A percentile compares a stretch with the other conserved stretches of the same genome.
These are phyloP conservation scores for Diaporthe humulicola DNA, from an alignment of 2,329 filamentous ascomycete genomes.

Conservation along the genomic window DNA sequence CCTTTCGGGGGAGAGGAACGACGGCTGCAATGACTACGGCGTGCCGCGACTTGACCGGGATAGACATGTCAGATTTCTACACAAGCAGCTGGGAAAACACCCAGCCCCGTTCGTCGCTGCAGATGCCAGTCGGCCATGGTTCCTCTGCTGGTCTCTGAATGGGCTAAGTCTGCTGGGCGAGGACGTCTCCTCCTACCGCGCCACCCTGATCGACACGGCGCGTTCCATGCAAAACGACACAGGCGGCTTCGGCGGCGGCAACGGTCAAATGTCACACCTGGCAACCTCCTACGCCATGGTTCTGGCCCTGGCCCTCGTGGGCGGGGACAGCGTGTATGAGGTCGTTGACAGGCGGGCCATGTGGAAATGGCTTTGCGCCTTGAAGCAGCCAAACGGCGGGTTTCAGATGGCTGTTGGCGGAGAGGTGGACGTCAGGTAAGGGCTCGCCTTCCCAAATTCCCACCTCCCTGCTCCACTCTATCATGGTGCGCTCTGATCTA, in stretches of 20 bases:
- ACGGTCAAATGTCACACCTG: conserved; percentile 89
- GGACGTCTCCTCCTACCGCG: conserved; percentile 76
- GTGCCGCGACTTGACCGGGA: conserved; percentile 79
- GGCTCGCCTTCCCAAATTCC: not conserved
- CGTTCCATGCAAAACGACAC: conserved; percentile 83
- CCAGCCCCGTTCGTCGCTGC: conserved; percentile 79
- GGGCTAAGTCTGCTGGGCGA: conserved; percentile 82
- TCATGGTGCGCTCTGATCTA: conserved; percentile 9
- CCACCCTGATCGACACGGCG: conserved; percentile 81
- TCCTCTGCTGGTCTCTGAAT: conserved; percentile 91
- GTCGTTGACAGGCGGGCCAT: conserved; percentile 85
- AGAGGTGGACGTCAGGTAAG: conserved; percentile 89
- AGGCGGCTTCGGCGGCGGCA: conserved; percentile 94
- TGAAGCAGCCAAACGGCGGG: conserved; percentile 91
- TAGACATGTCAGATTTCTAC: conserved; percentile 73
- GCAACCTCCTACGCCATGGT: conserved; percentile 90
- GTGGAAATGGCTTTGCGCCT: conserved; percentile 89
- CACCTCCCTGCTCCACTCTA: not conserved
- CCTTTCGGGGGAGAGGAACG: conserved; percentile 67
- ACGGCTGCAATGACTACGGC: conserved; percentile 76
- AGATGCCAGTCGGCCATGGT: conserved; percentile 93
- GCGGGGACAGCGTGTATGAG: conserved; percentile 79
- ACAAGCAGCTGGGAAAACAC: conserved; percentile 69
- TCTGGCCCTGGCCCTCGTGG: conserved; percentile 83
- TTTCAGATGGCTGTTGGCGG: conserved; percentile 89